Evolutionary conservation across 345 rosid species (phyloP), one percentile per base, ranked within the genome.

Genomic region (Kandelia obovata): DNA sequence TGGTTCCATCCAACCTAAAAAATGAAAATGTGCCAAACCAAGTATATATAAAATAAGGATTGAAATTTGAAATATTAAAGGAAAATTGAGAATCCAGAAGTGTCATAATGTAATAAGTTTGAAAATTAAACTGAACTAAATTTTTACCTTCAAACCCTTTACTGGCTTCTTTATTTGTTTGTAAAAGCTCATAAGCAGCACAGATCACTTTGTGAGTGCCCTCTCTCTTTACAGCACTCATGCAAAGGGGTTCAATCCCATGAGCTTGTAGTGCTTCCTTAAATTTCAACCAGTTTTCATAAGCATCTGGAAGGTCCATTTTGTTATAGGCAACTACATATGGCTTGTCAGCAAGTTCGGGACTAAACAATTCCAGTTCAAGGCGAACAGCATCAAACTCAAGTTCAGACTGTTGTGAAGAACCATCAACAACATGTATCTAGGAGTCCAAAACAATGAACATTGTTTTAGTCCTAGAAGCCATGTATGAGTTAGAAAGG

Each of bases 301-400:
- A 78, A 59, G 96, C 96, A 64, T 91, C 96, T 2, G 89, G 93
- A 74, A 95, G 92, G 78, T 95, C 99, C 91, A 92, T 88, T 82
- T 95, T 92, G 84, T 87, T 95, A 73, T 63, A 88, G 51, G 96
- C 96, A 80, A 91, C 93, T 59, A 88, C 52, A 26, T 76, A 92
- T 47, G 97, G 96, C 81, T 91, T 91, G 72, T 83, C 96, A 25
- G 93, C 88, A 30, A 88, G 63, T 69, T 89, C 96, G 63, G 97
- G 99, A 77, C 87, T 87, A 66, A 95, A 92, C 77, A 92, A 60
- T 79, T 95, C 97, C 61, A 95, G 84, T 82, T 95, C 99, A 4
- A 95, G 96, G 61, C 96, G 93, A 76, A 95, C 88, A 47, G 92
- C 96, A 80, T 90, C 98, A 73, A 87, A 90, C 80, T 95, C 99